A percentile compares a stretch with the other conserved stretches of the same genome.
phyloP scores from a whole-genome alignment of 1,284 basidiomycete species.

The Malassezia sp. region DNA sequence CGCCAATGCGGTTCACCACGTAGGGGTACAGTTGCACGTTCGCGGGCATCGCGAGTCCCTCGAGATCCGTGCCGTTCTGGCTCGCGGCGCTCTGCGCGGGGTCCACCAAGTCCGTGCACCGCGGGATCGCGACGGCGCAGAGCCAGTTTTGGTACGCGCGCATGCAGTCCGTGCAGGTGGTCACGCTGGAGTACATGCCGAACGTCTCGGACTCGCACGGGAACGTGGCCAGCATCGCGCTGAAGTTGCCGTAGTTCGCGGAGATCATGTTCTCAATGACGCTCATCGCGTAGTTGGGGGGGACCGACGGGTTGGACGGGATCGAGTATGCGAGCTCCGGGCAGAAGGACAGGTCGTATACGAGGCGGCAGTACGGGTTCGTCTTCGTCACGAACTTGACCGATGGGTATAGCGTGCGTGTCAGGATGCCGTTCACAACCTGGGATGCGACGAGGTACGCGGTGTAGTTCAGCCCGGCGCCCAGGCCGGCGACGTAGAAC shows the following conservation, averaged over 20 bases:
- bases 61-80: constrained; percentile 26
- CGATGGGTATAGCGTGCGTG: constrained; percentile 25
- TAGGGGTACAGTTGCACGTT: constrained; percentile 37
- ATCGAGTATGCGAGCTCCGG: constrained; percentile 49
- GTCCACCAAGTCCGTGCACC: constrained; percentile 45
- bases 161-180: constrained; percentile 47
- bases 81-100: constrained; percentile 27
- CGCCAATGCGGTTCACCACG: constrained; percentile 32
- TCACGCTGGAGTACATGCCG: constrained; percentile 47
- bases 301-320: constrained; percentile 38
- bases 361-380: constrained; percentile 42
- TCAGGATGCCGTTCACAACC: constrained; percentile 18
- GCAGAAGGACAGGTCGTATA: constrained; percentile 47
- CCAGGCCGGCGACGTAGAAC: constrained; percentile 28
- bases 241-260: constrained; percentile 45
- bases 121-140: constrained; percentile 48
- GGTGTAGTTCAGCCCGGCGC: constrained; percentile 45
- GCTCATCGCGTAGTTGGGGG: constrained; percentile 31
- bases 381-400: constrained; percentile 46
- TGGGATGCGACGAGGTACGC: constrained; percentile 41
- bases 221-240: constrained; percentile 47
- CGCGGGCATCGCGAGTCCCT: constrained; percentile 24
- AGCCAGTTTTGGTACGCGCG: constrained; percentile 47
- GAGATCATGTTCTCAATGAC: constrained; percentile 40
- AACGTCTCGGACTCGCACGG: constrained; percentile 43